These are phyloP conservation scores for Podila clonocystis DNA, from an alignment of 192 early-diverging fungal species.

Conservation along the genomic window DNA sequence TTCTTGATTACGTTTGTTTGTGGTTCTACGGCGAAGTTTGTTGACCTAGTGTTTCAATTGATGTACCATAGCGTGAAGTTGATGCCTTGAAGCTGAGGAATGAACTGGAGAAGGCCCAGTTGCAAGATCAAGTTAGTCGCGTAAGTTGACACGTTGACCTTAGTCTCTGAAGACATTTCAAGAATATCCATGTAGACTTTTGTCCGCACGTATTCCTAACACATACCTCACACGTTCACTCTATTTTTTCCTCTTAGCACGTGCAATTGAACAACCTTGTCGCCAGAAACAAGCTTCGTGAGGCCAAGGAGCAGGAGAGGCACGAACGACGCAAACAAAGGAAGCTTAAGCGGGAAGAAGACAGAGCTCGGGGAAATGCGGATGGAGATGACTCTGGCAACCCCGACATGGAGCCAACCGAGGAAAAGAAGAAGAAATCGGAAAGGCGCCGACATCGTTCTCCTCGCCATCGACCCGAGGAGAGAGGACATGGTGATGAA, in stretches of 20 bases:
- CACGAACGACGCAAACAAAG: slow-evolving; percentile 13
- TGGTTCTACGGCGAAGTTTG: neutral
- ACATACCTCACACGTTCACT: neutral
- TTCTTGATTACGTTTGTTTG: neutral
- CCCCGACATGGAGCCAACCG: too few relatives aligned
- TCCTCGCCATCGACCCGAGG: neutral
- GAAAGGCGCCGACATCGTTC: slow-evolving; percentile 36
- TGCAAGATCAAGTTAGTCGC: slow-evolving; percentile 39
- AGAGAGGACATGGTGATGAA: neutral
- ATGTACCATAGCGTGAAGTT: slow-evolving; percentile 18
- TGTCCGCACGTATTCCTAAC: neutral
- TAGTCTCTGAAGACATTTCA: neutral
- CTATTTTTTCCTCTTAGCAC: slow-evolving; percentile 6
- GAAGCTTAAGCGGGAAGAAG: slow-evolving; percentile 20
- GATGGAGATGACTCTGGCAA: neutral
- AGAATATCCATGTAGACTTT: neutral
- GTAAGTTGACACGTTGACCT: slow-evolving; percentile 6
- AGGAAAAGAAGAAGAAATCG: neutral
- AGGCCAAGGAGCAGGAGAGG: slow-evolving; percentile 29
- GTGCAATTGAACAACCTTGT: slow-evolving; percentile 40
- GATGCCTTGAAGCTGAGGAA: slow-evolving; percentile 32
- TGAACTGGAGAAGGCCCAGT: slow-evolving; percentile 19
- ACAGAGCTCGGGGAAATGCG: slow-evolving; percentile 8
- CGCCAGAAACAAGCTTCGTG: slow-evolving; percentile 25
- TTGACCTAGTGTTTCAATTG: neutral